Evolutionary conservation across 2,329 filamentous ascomycete genomes (phyloP), one percentile per base, ranked within the genome.

Genomic region (Coniochaeta sp.): DNA sequence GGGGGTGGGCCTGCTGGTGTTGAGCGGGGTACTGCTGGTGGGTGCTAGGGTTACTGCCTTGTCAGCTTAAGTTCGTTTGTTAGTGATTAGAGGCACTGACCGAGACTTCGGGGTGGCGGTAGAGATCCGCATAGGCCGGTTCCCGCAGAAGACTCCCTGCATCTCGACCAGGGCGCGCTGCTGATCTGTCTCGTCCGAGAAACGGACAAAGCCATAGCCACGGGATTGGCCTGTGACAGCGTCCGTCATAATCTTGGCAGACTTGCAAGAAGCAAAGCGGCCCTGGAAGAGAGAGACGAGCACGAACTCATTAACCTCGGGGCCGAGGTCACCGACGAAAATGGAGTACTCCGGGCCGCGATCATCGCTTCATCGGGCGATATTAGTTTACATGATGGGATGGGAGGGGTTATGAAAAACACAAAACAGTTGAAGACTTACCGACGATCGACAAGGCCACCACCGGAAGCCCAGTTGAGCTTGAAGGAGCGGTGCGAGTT

Each of bases 161-260:
- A 99, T 99, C 76, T 99, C 94, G 50, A 86, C 87, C 20, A 99
- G 79, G 57, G 94, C 92, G 56, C 91, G 89, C 76, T 99, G 92
- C 76, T 97, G 92, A 65, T 99, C 94, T 60, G 85, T 82, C 76
- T 97, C 92, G 60, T 95, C 90, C 50, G 90, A 90, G 76, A 99
- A 99, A 60, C 94, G 90, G 50, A 99, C 94, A 64, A 99, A 99
- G 46, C 94, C 94, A 65, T 99, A 99, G 52, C 94, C 94, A 57
- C 94, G 91, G 57, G 91, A 96, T 82, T 97, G 92, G 62, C 94
- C 94, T 57, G 88, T 95, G 73, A 97, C 94, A 55, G 94, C 92
- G 65, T 99, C 94, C 55, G 92, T 96, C 94, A 99, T 99, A 73
- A 99, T 99, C 81, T 99, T 99, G 65, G 94, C 94, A 32, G 91